A percentile compares a stretch with the other conserved stretches of the same genome.
Evolutionary conservation across 495 filamentous ascomycete species (phyloP).

Genomic region (Apodospora peruviana): DNA sequence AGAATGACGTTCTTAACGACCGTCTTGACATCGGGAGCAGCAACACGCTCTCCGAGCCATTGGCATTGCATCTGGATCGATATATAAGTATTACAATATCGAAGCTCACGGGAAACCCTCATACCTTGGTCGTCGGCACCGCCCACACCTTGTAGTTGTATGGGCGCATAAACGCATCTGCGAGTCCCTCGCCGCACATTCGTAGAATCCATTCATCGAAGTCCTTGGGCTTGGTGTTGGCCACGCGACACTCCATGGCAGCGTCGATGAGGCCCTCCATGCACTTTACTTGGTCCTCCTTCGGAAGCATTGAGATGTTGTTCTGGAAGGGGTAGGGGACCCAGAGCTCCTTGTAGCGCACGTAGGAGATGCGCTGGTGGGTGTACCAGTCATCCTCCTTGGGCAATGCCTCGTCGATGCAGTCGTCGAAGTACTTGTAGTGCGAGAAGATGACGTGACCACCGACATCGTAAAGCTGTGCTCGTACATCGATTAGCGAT

Average conservation of each 20-base stretch:
- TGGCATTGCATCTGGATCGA: constrained; percentile 99
- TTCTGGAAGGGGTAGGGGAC: constrained; percentile 99
- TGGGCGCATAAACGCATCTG: constrained; percentile 96
- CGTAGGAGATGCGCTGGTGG: constrained; percentile 97
- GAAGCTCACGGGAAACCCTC: constrained; percentile 15
- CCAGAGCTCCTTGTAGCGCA: constrained; percentile 93
- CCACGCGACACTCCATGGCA: constrained; percentile 74
- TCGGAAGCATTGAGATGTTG: constrained; percentile 98
- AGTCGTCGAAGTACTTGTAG: constrained; percentile 99
- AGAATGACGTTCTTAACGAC: constrained; percentile 93
- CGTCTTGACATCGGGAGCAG: constrained; percentile 92
- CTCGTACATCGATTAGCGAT: background rate
- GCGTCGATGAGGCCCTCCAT: constrained; percentile 98
- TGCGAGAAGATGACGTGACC: constrained; percentile 99
- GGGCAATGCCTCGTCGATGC: constrained; percentile 91
- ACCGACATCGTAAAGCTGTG: constrained; percentile 94
- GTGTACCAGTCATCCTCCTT: constrained; percentile 93
- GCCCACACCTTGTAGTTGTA: constrained; percentile 99
- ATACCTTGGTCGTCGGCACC: constrained; percentile 93
- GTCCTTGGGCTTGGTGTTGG: constrained; percentile 85
- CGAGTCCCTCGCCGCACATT: constrained; percentile 84
- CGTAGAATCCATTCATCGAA: constrained; percentile 99
- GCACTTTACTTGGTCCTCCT: constrained; percentile 93
- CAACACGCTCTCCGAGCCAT: constrained; percentile 98
- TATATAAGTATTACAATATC: background rate